A percentile compares a stretch with the other conserved stretches of the same genome.
phyloP scores from a whole-genome alignment of 108 stramenopile genomes.

The Schizochytrium sp. region DNA sequence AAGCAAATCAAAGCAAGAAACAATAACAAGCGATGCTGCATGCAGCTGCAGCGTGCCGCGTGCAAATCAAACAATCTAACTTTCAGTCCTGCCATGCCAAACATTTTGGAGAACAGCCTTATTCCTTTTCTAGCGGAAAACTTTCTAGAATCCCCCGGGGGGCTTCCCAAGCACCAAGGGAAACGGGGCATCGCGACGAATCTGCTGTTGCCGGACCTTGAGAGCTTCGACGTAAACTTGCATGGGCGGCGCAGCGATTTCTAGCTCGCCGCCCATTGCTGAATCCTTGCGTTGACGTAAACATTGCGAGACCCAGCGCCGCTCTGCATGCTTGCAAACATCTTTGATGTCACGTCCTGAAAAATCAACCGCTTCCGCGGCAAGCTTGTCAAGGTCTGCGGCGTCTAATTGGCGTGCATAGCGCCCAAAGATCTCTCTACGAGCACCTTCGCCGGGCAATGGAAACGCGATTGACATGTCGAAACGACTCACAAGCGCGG shows the following conservation, averaged over 20 bases:
- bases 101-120: neutral
- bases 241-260: neutral
- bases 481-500: neutral
- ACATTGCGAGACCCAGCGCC: constrained; percentile 12
- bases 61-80: no score
- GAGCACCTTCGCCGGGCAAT: neutral
- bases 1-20: no score
- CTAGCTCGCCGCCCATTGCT: neutral
- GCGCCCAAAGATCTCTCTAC: neutral
- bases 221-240: neutral
- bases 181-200: neutral
- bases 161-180: neutral
- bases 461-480: neutral
- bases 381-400: neutral
- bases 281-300: neutral
- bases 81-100: no score
- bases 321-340: neutral
- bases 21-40: no score
- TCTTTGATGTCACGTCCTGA: constrained; percentile 15
- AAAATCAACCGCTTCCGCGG: neutral
- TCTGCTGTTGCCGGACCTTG: neutral
- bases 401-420: neutral
- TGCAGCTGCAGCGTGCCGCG: no score
- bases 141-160: neutral
- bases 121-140: neutral